These are phyloP conservation scores for Acanthamoeba royreba DNA, from an alignment of 208 protist genomes.

Conservation along the genomic window DNA sequence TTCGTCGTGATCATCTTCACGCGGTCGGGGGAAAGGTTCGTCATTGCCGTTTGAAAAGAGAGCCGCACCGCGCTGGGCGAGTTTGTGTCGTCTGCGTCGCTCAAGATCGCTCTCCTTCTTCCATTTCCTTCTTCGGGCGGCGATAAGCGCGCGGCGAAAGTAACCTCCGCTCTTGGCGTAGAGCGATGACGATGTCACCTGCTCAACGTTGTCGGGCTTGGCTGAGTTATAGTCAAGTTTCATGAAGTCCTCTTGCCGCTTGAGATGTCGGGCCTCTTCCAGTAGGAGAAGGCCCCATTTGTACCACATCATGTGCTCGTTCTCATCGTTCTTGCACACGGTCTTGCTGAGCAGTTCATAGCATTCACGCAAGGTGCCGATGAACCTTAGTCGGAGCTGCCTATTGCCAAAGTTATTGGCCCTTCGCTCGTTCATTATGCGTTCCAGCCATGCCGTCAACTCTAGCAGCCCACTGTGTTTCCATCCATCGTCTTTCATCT, in stretches of 20 bases:
- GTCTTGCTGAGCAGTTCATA: not conserved
- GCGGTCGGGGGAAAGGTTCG: not conserved
- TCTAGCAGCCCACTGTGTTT: not conserved
- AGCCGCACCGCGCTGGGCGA: too few species aligned
- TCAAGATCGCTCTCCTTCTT: not conserved
- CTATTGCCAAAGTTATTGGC: not conserved
- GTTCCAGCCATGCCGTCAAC: not conserved
- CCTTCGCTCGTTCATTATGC: not conserved
- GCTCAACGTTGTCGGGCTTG: not conserved
- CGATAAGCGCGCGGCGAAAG: not conserved
- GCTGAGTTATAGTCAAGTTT: not conserved
- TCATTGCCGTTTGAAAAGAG: not conserved
- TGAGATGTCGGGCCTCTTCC: not conserved
- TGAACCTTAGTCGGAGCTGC: not conserved
- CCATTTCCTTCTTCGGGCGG: not conserved
- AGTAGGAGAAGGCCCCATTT: slow-evolving; percentile 12
- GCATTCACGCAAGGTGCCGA: not conserved
- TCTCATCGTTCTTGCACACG: slow-evolving; percentile 3
- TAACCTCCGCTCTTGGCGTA: slow-evolving; percentile 25
- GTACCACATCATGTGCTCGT: slow-evolving; percentile 1
- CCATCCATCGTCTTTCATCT: slow-evolving; percentile 1
- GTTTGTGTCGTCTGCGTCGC: too few species aligned
- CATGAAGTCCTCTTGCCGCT: slow-evolving; percentile 28
- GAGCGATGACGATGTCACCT: not conserved
- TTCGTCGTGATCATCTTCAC: not conserved